phyloP scores from a whole-genome alignment of 2,329 filamentous ascomycete genomes.

The Pseudofabraea citricarpa region DNA sequence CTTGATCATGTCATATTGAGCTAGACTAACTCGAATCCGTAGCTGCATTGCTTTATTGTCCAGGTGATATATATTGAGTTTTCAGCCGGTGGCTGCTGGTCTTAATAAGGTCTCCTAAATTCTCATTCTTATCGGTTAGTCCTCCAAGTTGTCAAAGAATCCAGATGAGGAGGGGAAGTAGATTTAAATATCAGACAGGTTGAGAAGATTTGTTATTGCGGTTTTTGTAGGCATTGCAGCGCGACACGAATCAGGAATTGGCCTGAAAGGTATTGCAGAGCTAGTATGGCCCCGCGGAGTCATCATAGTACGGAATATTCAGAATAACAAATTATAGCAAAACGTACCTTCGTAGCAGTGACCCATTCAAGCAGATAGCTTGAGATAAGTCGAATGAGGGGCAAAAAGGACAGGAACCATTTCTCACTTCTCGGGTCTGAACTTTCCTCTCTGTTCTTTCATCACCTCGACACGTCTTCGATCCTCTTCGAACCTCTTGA shows the following conservation, averaged over 20 bases:
- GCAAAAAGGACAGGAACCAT: no score
- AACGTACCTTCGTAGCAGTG: constrained; percentile 8
- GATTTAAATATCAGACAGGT: constrained; percentile 55
- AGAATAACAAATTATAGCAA: constrained; percentile 9
- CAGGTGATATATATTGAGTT: no score
- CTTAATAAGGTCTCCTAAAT: no score
- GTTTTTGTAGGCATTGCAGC: constrained; percentile 54
- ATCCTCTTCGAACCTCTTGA: constrained; percentile 73
- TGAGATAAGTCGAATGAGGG: no score
- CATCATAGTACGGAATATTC: constrained; percentile 32
- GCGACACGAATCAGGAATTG: constrained; percentile 20
- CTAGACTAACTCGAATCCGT: no score
- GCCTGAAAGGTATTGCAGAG: constrained; percentile 28
- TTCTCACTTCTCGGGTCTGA: constrained; percentile 43
- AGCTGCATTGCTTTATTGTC: no score
- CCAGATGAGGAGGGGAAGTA: no score
- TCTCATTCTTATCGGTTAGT: no score
- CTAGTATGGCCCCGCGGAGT: constrained; percentile 49
- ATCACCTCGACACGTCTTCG: constrained; percentile 65
- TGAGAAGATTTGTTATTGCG: constrained; percentile 65
- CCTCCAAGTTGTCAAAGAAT: no score
- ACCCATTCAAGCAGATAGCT: background rate
- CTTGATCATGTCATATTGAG: no score
- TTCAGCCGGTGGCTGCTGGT: no score
- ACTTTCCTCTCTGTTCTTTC: constrained; percentile 60